A percentile compares a stretch with the other conserved stretches of the same genome.
Conservation (phyloP, 83 land plant genomes). For the Thuja plicata region DNA sequence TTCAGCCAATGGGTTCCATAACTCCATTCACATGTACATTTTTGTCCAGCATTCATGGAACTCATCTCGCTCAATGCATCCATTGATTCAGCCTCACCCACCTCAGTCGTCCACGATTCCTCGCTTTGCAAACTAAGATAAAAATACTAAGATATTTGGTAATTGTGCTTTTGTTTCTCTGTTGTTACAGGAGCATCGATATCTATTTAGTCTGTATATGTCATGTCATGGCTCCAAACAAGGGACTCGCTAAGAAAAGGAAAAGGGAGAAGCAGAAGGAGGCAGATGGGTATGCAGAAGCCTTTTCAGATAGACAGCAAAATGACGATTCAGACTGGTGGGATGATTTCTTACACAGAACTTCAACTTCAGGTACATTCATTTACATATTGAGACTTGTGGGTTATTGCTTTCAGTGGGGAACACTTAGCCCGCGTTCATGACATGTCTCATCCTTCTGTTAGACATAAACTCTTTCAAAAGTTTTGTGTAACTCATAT, state of each 20-base stretch:
- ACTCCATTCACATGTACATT: neutral
- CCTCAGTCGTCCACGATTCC: neutral
- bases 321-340: neutral
- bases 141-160: neutral
- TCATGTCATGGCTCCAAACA: slow-evolving; percentile 4
- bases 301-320: neutral
- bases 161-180: neutral
- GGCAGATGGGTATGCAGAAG: neutral
- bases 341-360: neutral
- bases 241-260: slow-evolving; percentile 3
- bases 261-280: neutral
- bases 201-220: neutral
- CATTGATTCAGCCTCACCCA: neutral
- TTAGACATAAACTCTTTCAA: neutral
- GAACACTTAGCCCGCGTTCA: neutral
- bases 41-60: neutral
- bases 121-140: neutral
- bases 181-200: neutral
- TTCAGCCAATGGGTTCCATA: no score
- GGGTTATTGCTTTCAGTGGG: neutral
- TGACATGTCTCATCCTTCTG: neutral
- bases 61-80: neutral
- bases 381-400: neutral
- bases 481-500: neutral
- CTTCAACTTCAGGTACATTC: slow-evolving; percentile 1